Evolutionary conservation across 2,329 filamentous ascomycete genomes (phyloP), one percentile per base, ranked within the genome.

Genomic region (Cladophialophora bantiana): DNA sequence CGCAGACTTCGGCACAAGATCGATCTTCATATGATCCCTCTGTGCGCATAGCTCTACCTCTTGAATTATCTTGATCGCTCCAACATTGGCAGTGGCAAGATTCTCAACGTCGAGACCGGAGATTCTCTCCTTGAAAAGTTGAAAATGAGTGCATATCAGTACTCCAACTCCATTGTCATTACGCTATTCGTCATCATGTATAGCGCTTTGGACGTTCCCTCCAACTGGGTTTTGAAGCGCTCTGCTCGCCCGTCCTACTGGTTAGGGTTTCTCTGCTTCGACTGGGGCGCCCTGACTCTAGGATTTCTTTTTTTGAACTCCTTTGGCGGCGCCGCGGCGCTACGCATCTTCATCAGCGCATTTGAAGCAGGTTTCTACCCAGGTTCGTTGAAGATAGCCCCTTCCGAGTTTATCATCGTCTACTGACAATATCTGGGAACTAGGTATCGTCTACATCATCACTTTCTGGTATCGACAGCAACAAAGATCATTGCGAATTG

Each of bases 61-160:
- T 55, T 76, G 6, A 73, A 73, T 6, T 76, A 75, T 52, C 59
- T 76, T 45, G 75, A 76, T 38, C 73, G 75, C 7, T 73, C 73
- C 7, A 76, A 76, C 62, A 74, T 76, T 5, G 75, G 75, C 1
- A 76, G 75, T 62, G 75, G 74, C 7, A 75, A 76, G 40, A 74
- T 76, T 15, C 34, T 65, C n/a, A 65, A 65, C 18, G 78, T 83
- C n/a, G 81, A 85, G 10, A 84, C 84, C 0, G 75, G 82, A 52
- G 79, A 90, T 74, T 87, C 89, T 77, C 83, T 91, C 71, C 83
- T 90, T 45, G 80, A 82, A 13, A 83, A 86, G 72, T 88, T 88
- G 2, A 71, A 82, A 67, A 89, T 90, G 84, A 86, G 84, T 1
- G 81, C 84, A 59, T 55, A 55, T 26, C 42, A 40, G 7, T 76